These are phyloP conservation scores for Cadophora sp. DNA, from an alignment of 2,329 filamentous ascomycete species.

Conservation along the genomic window DNA sequence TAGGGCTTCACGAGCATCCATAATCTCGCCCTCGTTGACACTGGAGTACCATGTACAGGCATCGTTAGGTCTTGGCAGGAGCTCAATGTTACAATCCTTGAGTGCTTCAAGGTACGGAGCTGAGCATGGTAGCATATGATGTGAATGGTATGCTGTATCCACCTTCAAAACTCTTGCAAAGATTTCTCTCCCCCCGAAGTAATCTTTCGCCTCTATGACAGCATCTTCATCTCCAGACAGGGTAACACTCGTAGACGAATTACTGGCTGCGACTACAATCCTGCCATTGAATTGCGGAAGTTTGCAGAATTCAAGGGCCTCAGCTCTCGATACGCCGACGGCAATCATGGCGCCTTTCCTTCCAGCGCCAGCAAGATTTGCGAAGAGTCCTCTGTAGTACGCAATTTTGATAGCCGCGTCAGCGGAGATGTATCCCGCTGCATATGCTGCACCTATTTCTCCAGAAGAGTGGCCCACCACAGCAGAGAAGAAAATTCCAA, in stretches of 20 bases:
- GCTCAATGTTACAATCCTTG: slow-evolving; percentile 21
- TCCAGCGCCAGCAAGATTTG: slow-evolving; percentile 25
- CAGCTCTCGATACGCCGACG: slow-evolving; percentile 32
- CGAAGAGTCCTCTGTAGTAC: slow-evolving; percentile 46
- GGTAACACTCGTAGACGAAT: slow-evolving; percentile 39
- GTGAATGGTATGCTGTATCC: slow-evolving; percentile 41
- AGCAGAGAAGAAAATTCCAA: slow-evolving; percentile 47
- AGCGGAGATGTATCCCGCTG: slow-evolving; percentile 44
- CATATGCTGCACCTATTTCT: slow-evolving; percentile 56
- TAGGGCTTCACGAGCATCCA: slow-evolving; percentile 1
- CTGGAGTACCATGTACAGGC: slow-evolving; percentile 44
- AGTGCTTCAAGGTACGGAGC: slow-evolving; percentile 29
- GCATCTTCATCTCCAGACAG: slow-evolving; percentile 40
- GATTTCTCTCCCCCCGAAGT: slow-evolving; percentile 25
- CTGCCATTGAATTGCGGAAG: slow-evolving; percentile 19
- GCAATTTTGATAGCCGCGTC: slow-evolving; percentile 51
- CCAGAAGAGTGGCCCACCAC: slow-evolving; percentile 55
- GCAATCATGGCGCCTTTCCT: slow-evolving; percentile 39
- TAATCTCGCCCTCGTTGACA: slow-evolving; percentile 13
- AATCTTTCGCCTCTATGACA: slow-evolving; percentile 22
- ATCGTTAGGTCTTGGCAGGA: slow-evolving; percentile 39
- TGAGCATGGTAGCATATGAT: slow-evolving; percentile 36
- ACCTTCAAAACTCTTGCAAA: slow-evolving; percentile 36
- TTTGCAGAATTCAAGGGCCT: slow-evolving; percentile 30
- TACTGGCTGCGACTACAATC: slow-evolving; percentile 44